These are phyloP conservation scores for Myxozyma mucilagina DNA, from an alignment of 805 yeast species.

Conservation along the genomic window DNA sequence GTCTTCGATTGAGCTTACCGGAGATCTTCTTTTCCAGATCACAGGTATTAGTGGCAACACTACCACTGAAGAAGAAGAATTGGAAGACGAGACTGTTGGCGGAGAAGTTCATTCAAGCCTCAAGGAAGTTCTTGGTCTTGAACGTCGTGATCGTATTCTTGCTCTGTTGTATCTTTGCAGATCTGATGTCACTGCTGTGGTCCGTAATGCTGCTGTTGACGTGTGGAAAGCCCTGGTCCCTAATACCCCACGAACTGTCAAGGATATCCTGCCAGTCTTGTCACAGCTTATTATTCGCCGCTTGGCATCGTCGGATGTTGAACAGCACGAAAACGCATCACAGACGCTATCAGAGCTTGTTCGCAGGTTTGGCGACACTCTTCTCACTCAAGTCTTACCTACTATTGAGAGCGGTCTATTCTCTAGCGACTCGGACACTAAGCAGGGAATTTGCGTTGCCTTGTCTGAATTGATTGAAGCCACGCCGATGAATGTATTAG, in stretches of 20 bases:
- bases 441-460: slow-evolving; percentile 96
- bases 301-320: slow-evolving; percentile 77
- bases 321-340: slow-evolving; percentile 84
- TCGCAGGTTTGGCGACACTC: slow-evolving; percentile 87
- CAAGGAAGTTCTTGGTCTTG: slow-evolving; percentile 77
- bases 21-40: slow-evolving; percentile 90
- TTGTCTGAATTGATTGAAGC: slow-evolving; percentile 80
- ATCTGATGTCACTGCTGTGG: slow-evolving; percentile 84
- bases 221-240: slow-evolving; percentile 97
- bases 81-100: slow-evolving; percentile 39
- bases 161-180: slow-evolving; percentile 91
- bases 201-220: slow-evolving; percentile 85
- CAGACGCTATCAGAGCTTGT: slow-evolving; percentile 92
- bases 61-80: slow-evolving; percentile 42
- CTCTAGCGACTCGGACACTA: slow-evolving; percentile 70
- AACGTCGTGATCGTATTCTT: slow-evolving; percentile 82
- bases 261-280: slow-evolving; percentile 84
- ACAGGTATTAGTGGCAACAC: slow-evolving; percentile 79
- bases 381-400: slow-evolving; percentile 81
- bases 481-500: slow-evolving; percentile 57
- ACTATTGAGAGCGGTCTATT: slow-evolving; percentile 68
- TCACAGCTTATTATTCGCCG: slow-evolving; percentile 77
- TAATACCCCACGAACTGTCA: slow-evolving; percentile 91
- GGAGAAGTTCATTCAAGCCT: slow-evolving; percentile 61
- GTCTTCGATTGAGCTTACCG: slow-evolving; percentile 91